Evolutionary conservation across 192 early-diverging fungal species (phyloP).

Genomic region (Coemansia sp.): DNA sequence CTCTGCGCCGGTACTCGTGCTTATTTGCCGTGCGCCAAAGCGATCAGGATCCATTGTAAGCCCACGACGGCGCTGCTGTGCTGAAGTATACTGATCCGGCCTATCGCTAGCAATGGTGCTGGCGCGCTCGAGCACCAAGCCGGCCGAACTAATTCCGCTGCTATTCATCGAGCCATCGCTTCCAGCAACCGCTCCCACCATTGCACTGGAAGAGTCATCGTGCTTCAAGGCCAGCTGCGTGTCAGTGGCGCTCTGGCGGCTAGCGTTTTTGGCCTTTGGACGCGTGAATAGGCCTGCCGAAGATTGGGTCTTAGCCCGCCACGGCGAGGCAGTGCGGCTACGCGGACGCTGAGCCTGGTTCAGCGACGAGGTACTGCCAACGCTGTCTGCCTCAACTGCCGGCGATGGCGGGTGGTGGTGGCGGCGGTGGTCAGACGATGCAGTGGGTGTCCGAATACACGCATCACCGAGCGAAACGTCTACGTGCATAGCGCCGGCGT

Average conservation of each 20-base stretch:
- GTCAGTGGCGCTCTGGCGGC: conserved; percentile 12
- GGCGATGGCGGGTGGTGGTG: background rate
- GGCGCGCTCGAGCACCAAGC: conserved; percentile 24
- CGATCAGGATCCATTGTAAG: conserved; percentile 46
- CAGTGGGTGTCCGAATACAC: background rate
- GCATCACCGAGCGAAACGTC: background rate
- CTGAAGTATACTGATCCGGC: background rate
- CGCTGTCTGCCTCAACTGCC: background rate
- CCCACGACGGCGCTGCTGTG: conserved; percentile 32
- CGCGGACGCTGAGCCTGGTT: conserved; percentile 14
- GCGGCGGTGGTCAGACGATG: conserved; percentile 1
- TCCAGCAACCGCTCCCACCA: no score
- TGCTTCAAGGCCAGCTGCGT: background rate
- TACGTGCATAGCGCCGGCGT: conserved; percentile 1
- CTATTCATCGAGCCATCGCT: background rate
- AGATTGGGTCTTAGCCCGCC: conserved; percentile 34
- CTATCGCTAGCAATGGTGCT: conserved; percentile 3
- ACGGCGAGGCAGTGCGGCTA: conserved; percentile 39
- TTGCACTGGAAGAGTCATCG: no score
- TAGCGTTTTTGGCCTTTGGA: conserved; percentile 11
- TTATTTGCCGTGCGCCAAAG: conserved; percentile 10
- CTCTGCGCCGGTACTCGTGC: background rate
- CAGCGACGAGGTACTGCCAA: background rate
- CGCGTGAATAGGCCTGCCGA: conserved; percentile 37
- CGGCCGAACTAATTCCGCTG: conserved; percentile 32